phyloP scores from a whole-genome alignment of 2,329 filamentous ascomycete species.

The Epicoccum sorghinum region DNA sequence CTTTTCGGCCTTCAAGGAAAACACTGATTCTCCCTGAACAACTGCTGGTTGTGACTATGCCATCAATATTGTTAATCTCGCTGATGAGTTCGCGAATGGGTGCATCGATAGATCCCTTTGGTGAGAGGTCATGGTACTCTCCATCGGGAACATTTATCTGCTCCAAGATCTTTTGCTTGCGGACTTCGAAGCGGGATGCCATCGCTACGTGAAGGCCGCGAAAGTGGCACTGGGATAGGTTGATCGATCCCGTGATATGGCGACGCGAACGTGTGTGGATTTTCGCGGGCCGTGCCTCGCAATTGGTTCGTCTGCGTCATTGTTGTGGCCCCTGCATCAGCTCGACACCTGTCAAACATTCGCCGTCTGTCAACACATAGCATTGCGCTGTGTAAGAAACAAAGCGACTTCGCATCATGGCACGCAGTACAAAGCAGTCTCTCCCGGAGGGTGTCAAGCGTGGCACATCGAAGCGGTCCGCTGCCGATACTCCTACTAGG shows the following conservation, averaged over 20 bases:
- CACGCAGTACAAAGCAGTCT: slow-evolving; percentile 32
- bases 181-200: slow-evolving; percentile 50
- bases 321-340: slow-evolving; percentile 21
- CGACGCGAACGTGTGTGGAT: slow-evolving; percentile 22
- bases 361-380: slow-evolving; percentile 6
- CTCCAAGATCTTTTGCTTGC: slow-evolving; percentile 75
- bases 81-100: slow-evolving; percentile 78
- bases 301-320: slow-evolving; percentile 29
- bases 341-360: slow-evolving; percentile 16
- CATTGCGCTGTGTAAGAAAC: no score
- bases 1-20: slow-evolving; percentile 79
- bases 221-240: background rate
- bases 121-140: slow-evolving; percentile 81
- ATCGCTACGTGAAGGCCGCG: slow-evolving; percentile 19
- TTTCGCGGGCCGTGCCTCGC: slow-evolving; percentile 18
- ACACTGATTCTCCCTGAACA: slow-evolving; percentile 88
- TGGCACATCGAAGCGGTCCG: slow-evolving; percentile 45
- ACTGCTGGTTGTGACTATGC: slow-evolving; percentile 89
- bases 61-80: slow-evolving; percentile 75
- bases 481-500: slow-evolving; percentile 38
- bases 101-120: slow-evolving; percentile 84
- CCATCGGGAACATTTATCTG: slow-evolving; percentile 71
- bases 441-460: slow-evolving; percentile 23
- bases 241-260: slow-evolving; percentile 28
- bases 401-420: slow-evolving; percentile 27